These are phyloP conservation scores for Russula sp. DNA, from an alignment of 768 basidiomycete species.

Conservation along the genomic window DNA sequence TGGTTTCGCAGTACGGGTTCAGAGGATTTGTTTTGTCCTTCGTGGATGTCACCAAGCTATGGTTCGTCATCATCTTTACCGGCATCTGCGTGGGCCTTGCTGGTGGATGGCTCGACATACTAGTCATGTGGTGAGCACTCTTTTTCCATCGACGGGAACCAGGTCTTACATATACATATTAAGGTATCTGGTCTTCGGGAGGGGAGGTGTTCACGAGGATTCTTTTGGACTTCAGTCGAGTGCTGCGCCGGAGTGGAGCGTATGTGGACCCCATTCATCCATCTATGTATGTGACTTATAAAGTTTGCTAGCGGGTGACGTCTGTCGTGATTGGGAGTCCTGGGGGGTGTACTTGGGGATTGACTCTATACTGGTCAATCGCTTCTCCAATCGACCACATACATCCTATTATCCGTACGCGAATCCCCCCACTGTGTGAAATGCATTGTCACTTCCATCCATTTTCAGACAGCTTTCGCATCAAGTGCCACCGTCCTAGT, in stretches of 20 bases:
- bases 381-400: constrained; percentile 61
- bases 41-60: constrained; percentile 56
- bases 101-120: constrained; percentile 69
- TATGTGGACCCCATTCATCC: constrained; percentile 34
- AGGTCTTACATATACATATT: background rate
- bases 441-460: background rate
- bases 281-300: constrained; percentile 8
- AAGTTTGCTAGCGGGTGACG: constrained; percentile 53
- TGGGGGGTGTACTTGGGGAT: constrained; percentile 63
- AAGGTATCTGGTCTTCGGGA: constrained; percentile 67
- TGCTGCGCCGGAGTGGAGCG: constrained; percentile 66
- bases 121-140: constrained; percentile 61
- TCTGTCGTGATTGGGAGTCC: constrained; percentile 62
- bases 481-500: constrained; percentile 63
- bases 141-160: background rate
- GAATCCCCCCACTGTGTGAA: background rate
- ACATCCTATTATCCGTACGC: constrained; percentile 62
- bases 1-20: constrained; percentile 52
- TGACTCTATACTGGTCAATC: constrained; percentile 55
- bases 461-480: constrained; percentile 54
- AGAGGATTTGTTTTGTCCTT: constrained; percentile 55
- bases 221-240: constrained; percentile 68
- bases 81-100: constrained; percentile 65
- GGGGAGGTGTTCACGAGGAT: constrained; percentile 63
- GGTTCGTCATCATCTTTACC: constrained; percentile 65